phyloP scores from a whole-genome alignment of 345 rosid genomes.

The Barbarea vulgaris region DNA sequence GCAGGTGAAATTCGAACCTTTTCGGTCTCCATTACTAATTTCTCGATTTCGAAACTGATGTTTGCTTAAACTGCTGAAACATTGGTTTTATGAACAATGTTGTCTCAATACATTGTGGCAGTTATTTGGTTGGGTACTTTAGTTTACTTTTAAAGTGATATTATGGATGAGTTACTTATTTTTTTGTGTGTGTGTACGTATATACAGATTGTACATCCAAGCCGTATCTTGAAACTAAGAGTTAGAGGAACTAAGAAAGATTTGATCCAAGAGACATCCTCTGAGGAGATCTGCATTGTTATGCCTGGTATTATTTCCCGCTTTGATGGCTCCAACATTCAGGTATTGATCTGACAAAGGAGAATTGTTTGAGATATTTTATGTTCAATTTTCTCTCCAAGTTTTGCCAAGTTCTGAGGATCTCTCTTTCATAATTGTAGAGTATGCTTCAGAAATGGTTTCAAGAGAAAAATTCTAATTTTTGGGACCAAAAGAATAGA shows the following conservation, averaged over 20 bases:
- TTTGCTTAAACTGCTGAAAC: not conserved
- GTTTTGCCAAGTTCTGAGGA: conserved; percentile 14
- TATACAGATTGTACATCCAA: conserved; percentile 63
- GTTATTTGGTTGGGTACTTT: not conserved
- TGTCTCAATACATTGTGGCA: conserved; percentile 12
- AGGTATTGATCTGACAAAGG: conserved; percentile 45
- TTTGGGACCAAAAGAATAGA: conserved; percentile 72
- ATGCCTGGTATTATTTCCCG: conserved; percentile 84
- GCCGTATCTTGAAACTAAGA: conserved; percentile 68
- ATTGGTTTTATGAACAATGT: not conserved
- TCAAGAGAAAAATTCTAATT: conserved; percentile 57
- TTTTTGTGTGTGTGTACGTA: not conserved
- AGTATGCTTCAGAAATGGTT: conserved; percentile 69
- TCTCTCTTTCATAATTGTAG: conserved; percentile 41
- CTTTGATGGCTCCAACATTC: conserved; percentile 77
- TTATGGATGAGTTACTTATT: not conserved
- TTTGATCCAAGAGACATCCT: conserved; percentile 58
- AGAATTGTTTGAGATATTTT: not conserved
- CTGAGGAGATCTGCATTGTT: conserved; percentile 74
- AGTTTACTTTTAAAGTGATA: not conserved
- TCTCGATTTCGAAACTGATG: not conserved
- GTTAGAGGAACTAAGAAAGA: conserved; percentile 72
- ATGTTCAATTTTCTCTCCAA: not conserved
- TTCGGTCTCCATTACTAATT: not conserved
- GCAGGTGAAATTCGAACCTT: conserved; percentile 50